Evolutionary conservation across 108 stramenopile species (phyloP).

Genomic region (Skeletonema potamos): DNA sequence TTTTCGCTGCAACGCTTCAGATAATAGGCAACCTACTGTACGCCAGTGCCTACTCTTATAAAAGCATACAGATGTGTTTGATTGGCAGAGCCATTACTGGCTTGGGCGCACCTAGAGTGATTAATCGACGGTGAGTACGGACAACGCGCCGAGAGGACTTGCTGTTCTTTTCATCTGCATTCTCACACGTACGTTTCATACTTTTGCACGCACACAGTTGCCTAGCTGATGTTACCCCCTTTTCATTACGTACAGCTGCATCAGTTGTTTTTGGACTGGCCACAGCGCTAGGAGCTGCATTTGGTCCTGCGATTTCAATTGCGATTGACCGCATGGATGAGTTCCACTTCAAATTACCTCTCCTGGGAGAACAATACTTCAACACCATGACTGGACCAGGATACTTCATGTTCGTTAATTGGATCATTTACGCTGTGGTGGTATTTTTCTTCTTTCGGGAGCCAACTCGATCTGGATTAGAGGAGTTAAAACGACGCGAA

Average conservation of each 20-base stretch:
- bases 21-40: slow-evolving; percentile 79
- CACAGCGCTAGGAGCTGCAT: slow-evolving; percentile 68
- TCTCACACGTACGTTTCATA: background rate
- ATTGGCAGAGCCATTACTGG: slow-evolving; percentile 75
- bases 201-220: slow-evolving; percentile 34
- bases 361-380: slow-evolving; percentile 54
- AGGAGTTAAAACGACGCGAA: slow-evolving; percentile 49
- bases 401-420: slow-evolving; percentile 58
- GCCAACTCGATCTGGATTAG: slow-evolving; percentile 58
- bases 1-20: slow-evolving; percentile 63
- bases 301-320: slow-evolving; percentile 76
- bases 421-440: slow-evolving; percentile 45
- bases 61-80: slow-evolving; percentile 64
- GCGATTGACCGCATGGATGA: slow-evolving; percentile 51
- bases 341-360: slow-evolving; percentile 56
- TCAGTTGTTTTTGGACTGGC: slow-evolving; percentile 72
- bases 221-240: slow-evolving; percentile 76
- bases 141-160: background rate
- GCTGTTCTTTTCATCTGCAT: background rate
- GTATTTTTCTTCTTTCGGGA: slow-evolving; percentile 47
- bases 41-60: slow-evolving; percentile 61
- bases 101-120: slow-evolving; percentile 76
- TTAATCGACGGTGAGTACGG: slow-evolving; percentile 56
- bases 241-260: slow-evolving; percentile 59
- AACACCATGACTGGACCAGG: slow-evolving; percentile 74